Evolutionary conservation across 2,329 filamentous ascomycete species (phyloP).

Genomic region (Sarocladium brachiariae): DNA sequence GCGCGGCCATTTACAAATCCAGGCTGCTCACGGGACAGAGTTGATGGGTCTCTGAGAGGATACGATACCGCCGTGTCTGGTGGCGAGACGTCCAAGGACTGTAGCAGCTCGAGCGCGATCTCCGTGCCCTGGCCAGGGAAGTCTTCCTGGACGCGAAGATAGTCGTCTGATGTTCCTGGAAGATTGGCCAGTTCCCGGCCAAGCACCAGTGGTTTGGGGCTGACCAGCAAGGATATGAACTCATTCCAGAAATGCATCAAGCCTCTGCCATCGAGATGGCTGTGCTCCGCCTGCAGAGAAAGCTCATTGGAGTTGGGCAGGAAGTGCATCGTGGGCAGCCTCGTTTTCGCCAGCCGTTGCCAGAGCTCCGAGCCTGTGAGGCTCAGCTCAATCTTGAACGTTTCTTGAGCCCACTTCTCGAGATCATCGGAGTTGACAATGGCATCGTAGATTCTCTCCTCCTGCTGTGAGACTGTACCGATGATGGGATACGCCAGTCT

Average conservation of each 20-base stretch:
- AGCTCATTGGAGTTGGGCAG: conserved; percentile 9
- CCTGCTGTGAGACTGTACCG: conserved; percentile 7
- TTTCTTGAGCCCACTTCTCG: conserved; percentile 8
- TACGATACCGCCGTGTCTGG: conserved; percentile 7
- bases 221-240: conserved; percentile 10
- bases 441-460: conserved; percentile 8
- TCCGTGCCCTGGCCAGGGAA: neutral
- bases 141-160: conserved; percentile 6
- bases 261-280: conserved; percentile 10
- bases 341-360: conserved; percentile 5
- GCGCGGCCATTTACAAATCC: conserved; percentile 4
- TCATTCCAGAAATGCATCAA: conserved; percentile 10
- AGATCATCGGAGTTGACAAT: conserved; percentile 3
- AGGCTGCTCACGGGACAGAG: neutral
- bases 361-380: conserved; percentile 8
- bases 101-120: neutral
- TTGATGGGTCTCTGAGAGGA: conserved; percentile 4
- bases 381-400: conserved; percentile 9
- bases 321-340: conserved; percentile 9
- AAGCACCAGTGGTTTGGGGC: conserved; percentile 5
- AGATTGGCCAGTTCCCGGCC: conserved; percentile 9
- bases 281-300: conserved; percentile 10
- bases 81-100: conserved; percentile 2
- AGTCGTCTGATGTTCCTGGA: conserved; percentile 10
- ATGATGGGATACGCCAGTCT: conserved; percentile 11